Evolutionary conservation across 805 yeast species (phyloP), one percentile per base, ranked within the genome.

Genomic region (Saccharomycopsis amapae): DNA sequence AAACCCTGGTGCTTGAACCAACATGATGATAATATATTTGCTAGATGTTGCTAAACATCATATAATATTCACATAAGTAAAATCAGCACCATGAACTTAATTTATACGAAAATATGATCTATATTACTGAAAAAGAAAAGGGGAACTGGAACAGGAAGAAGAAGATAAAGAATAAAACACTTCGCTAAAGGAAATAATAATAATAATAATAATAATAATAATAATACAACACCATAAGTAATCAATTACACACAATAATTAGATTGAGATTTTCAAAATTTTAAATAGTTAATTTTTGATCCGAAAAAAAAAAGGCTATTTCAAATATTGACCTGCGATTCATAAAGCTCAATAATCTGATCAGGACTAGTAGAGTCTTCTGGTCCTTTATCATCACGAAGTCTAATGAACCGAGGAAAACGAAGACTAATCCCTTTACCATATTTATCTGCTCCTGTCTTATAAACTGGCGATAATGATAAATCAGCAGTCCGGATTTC

Each of bases 401-500:
- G 68, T 46, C 94, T 69, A 2, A 89, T 58, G 53, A 89, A 88
- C 53, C 97, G 68, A 2, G 97, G 97, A 58, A 89, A 89, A 55
- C 97, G 68, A 46, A 89, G 66, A 3, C 95, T 85, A 2, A 89
- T 77, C 24, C 97, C 97, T 59, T 80, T 80, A 1, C 87, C 94
- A 48, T 79, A 73, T 41, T 76, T 76, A 23, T 71, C 69, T 24
- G 73, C 74, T 3, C 93, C 96, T 0, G 96, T 94, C 58, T 86
- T 86, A 62, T 89, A 89, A 4, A 86, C 70, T 0, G 97, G 97
- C 43, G 94, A 82, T 47, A 87, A 71, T 0, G 95, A 84, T 42
- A 89, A 70, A 63, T 89, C 97, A 0, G 97, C 97, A 1, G 95
- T 85, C 48, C 85, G 68, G 1, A 89, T 95, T 63, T 89, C 97